Percentiles rank a stretch among this genome's conserved stretches.
Conservation (phyloP, 23 red algal genomes). For the Cyanidium caldarium region DNA sequence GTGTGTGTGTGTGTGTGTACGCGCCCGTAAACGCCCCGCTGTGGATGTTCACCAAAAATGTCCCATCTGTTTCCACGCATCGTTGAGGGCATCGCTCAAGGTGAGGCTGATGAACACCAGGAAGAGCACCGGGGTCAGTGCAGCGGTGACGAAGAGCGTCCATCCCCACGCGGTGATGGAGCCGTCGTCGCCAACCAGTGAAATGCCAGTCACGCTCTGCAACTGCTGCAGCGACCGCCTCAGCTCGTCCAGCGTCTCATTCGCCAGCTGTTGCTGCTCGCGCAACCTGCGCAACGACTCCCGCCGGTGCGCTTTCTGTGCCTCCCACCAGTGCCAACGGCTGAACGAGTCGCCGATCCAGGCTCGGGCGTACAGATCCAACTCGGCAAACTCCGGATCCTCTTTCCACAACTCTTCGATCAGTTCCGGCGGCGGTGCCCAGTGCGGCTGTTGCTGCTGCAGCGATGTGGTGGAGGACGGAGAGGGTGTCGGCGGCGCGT, state of each 20-base stretch:
- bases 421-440: too few relatives aligned
- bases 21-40: background rate
- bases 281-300: background rate
- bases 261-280: background rate
- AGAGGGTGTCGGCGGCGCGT: too few relatives aligned
- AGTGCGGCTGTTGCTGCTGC: too few relatives aligned
- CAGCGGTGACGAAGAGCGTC: background rate
- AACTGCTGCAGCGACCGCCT: background rate
- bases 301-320: background rate
- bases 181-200: background rate
- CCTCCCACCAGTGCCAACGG: slow-evolving; percentile 1
- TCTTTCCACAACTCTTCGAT: too few relatives aligned
- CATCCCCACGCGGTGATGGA: background rate
- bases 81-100: background rate
- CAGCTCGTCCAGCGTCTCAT: background rate
- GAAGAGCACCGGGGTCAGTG: background rate
- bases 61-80: background rate
- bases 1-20: background rate
- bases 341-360: background rate
- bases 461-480: too few relatives aligned
- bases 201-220: background rate
- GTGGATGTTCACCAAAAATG: background rate
- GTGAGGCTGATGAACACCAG: background rate
- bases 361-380: background rate
- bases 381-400: background rate